Evolutionary conservation across 1,284 basidiomycete genomes (phyloP), one percentile per base, ranked within the genome.

Genomic region (Cryptococcus deneoformans): DNA sequence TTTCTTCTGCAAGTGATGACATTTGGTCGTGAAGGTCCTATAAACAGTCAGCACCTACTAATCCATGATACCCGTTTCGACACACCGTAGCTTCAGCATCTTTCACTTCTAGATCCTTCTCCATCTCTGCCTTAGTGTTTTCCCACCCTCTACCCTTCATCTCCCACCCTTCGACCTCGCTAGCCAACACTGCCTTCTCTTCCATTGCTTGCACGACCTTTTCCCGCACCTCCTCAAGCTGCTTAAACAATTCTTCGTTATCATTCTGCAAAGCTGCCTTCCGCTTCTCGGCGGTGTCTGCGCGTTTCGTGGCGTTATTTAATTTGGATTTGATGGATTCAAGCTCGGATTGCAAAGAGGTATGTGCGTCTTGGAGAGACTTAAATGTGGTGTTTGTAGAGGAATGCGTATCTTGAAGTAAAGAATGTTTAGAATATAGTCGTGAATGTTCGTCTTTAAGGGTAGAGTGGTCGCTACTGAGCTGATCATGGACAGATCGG

Each of bases 181-280:
- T 67, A 4, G 62, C 67, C 49, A 76, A 56, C n/a, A 65, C 68
- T 35, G 70, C 72, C 53, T 76, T 74, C 57, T 77, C 75, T 59
- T 76, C 70, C 68, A 75, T 74, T 9, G 75, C 60, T 46, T 68
- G 59, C 29, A 73, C 67, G 16, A 78, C 71, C 50, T 71, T 72
- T 40, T 63, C 69, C 53, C 76, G 58, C 10, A 78, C 69, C 61
- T 78, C 77, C 52, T 75, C 75, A 35, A 78, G 65, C 63, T 78
- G 77, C 20, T 60, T 62, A 16, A 79, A 63, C n/a, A 79, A 61
- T 12, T 71, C 70, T 47, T 63, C 70, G 50, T 79, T 79, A 51
- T 79, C 77, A 29, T 53, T 60, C 52, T 78, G 73, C 36, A 79
- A 58, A 0, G 69, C 72, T 7, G 62, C 60, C 11, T 66, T 61